Conservation (phyloP, 768 basidiomycete species). For the Sarcodon aspratus region DNA sequence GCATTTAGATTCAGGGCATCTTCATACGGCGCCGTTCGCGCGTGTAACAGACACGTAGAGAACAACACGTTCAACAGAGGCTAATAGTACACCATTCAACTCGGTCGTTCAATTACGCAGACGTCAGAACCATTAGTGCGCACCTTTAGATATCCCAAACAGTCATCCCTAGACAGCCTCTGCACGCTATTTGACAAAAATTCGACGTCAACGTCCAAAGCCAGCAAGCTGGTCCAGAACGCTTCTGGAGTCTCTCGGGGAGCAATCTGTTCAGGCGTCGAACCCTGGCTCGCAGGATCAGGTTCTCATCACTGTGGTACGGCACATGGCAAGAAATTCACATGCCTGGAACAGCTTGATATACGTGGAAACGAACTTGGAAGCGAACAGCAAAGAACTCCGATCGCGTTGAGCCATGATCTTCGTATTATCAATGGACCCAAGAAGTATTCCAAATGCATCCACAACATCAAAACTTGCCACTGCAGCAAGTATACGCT, state of each 20-base stretch:
- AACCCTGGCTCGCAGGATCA: constrained; percentile 20
- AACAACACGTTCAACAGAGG: constrained; percentile 36
- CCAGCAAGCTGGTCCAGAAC: constrained; percentile 44
- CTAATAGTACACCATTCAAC: constrained; percentile 28
- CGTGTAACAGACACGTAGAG: constrained; percentile 29
- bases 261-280: constrained; percentile 28
- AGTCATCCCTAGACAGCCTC: constrained; percentile 35
- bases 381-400: constrained; percentile 18
- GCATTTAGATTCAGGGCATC: constrained; percentile 30
- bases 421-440: too few species aligned
- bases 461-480: too few species aligned
- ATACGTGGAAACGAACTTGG: constrained; percentile 37
- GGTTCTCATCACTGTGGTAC: neutral
- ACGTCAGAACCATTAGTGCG: constrained; percentile 2
- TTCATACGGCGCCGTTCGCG: constrained; percentile 21
- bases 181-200: constrained; percentile 31
- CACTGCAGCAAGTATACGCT: too few species aligned
- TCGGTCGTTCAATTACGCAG: neutral
- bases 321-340: neutral
- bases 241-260: constrained; percentile 29
- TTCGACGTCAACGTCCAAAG: constrained; percentile 37
- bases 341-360: constrained; percentile 36
- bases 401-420: neutral
- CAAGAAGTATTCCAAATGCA: too few species aligned
- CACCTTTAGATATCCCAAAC: constrained; percentile 41